Evolutionary conservation across 2,329 filamentous ascomycete genomes (phyloP).

Genomic region (Botrytis porri): DNA sequence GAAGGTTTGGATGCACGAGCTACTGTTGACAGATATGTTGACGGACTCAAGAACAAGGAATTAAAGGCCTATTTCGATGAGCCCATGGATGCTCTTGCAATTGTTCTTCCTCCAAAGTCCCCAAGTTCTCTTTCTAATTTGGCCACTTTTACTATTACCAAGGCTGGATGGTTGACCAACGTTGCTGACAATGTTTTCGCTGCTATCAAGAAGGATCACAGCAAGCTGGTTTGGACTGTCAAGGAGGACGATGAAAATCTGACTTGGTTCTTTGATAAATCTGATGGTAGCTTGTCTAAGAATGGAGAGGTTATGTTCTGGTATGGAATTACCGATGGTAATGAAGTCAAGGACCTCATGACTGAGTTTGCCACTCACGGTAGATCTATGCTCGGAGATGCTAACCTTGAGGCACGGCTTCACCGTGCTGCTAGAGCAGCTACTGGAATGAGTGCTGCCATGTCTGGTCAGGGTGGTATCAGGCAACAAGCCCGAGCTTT

Average conservation of each 20-base stretch:
- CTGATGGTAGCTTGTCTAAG: conserved; percentile 83
- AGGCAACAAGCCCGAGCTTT: conserved; percentile 65
- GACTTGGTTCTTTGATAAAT: conserved; percentile 97
- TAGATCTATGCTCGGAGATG: conserved; percentile 81
- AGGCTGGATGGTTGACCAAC: conserved; percentile 91
- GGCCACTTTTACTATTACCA: conserved; percentile 88
- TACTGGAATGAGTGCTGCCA: conserved; percentile 53
- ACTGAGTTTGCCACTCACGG: conserved; percentile 81
- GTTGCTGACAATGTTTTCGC: conserved; percentile 93
- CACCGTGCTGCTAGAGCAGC: conserved; percentile 73
- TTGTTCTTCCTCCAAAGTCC: conserved; percentile 73
- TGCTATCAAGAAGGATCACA: conserved; percentile 89
- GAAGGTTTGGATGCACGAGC: conserved; percentile 78
- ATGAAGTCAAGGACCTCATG: conserved; percentile 80
- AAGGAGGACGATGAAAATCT: conserved; percentile 94
- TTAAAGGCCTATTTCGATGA: conserved; percentile 97
- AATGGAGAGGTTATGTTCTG: conserved; percentile 93
- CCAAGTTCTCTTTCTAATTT: conserved; percentile 73
- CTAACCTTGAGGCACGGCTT: conserved; percentile 83
- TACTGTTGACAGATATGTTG: conserved; percentile 82
- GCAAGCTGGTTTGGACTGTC: conserved; percentile 93
- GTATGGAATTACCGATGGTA: conserved; percentile 74
- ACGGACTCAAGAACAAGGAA: conserved; percentile 69
- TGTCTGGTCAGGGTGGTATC: conserved; percentile 42
- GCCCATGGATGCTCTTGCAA: conserved; percentile 84